Conservation (phyloP, 164 flowering plant species). For the Kingdonia uniflora region DNA sequence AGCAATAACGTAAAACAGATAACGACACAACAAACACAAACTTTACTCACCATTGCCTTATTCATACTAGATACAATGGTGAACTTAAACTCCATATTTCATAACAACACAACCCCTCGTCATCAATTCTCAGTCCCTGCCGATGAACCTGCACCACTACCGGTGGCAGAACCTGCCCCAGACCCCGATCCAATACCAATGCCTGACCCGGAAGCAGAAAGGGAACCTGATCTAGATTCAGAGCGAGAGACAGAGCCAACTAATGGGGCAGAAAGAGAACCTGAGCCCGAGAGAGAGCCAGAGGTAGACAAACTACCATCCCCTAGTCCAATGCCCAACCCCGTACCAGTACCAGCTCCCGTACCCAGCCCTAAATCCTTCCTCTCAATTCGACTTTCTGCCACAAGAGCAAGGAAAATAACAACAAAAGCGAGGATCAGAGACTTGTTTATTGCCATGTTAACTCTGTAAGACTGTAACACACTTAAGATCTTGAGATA, state of each 20-base stretch:
- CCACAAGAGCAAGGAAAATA: constrained; percentile 7
- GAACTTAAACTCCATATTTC: not conserved
- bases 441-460: constrained; percentile 9
- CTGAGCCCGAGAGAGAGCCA: constrained; percentile 10
- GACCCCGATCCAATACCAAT: constrained; percentile 15
- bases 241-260: constrained; percentile 14
- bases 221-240: constrained; percentile 15
- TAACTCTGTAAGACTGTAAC: no score
- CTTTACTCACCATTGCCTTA: constrained; percentile 2
- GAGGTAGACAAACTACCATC: constrained; percentile 8
- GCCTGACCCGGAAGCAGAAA: constrained; percentile 13
- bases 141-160: constrained; percentile 13
- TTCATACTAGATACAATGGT: not conserved
- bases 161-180: constrained; percentile 15
- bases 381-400: constrained; percentile 17
- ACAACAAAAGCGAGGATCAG: not conserved
- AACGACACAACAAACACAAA: no score
- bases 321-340: constrained; percentile 9
- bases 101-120: not conserved
- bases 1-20: not conserved
- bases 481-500: no score
- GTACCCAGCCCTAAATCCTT: constrained; percentile 15
- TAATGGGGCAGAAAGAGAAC: constrained; percentile 9
- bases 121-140: constrained; percentile 7
- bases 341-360: constrained; percentile 4